phyloP scores from a whole-genome alignment of 768 basidiomycete species.

The Chiua virens region DNA sequence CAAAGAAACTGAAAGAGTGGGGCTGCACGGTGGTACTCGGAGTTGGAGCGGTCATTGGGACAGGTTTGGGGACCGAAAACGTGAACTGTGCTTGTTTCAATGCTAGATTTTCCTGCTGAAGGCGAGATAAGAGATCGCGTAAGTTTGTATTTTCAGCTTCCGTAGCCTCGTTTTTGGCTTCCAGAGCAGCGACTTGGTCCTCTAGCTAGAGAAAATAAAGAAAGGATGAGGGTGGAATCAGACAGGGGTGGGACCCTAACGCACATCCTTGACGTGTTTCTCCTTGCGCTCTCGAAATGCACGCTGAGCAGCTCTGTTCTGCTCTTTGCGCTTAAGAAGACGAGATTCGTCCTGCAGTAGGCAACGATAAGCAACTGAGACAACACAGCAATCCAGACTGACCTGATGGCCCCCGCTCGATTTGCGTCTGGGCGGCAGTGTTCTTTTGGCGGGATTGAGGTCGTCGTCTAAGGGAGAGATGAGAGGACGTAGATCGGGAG shows the following conservation, averaged over 20 bases:
- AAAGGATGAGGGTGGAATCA: neutral
- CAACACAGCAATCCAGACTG: constrained; percentile 1
- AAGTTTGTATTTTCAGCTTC: constrained; percentile 85
- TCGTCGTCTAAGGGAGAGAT: constrained; percentile 21
- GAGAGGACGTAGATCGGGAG: constrained; percentile 2
- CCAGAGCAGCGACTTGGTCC: constrained; percentile 85
- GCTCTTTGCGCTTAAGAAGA: constrained; percentile 88
- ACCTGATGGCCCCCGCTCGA: constrained; percentile 40
- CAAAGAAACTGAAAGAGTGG: constrained; percentile 28
- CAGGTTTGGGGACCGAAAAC: constrained; percentile 66
- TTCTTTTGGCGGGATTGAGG: constrained; percentile 26
- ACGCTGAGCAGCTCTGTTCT: constrained; percentile 95
- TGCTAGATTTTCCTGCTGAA: constrained; percentile 84
- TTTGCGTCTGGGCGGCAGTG: constrained; percentile 36
- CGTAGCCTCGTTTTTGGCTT: constrained; percentile 74
- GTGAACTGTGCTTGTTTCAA: constrained; percentile 85
- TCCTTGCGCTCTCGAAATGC: constrained; percentile 98
- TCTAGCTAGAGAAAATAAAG: constrained; percentile 65
- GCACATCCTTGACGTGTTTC: constrained; percentile 93
- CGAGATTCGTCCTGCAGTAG: constrained; percentile 63
- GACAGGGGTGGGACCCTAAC: constrained; percentile 31
- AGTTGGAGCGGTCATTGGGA: constrained; percentile 20
- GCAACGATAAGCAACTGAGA: constrained; percentile 5
- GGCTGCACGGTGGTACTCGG: constrained; percentile 21
- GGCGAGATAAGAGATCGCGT: constrained; percentile 76